Evolutionary conservation across 805 yeast species (phyloP).

Genomic region (Candida caryicola): DNA sequence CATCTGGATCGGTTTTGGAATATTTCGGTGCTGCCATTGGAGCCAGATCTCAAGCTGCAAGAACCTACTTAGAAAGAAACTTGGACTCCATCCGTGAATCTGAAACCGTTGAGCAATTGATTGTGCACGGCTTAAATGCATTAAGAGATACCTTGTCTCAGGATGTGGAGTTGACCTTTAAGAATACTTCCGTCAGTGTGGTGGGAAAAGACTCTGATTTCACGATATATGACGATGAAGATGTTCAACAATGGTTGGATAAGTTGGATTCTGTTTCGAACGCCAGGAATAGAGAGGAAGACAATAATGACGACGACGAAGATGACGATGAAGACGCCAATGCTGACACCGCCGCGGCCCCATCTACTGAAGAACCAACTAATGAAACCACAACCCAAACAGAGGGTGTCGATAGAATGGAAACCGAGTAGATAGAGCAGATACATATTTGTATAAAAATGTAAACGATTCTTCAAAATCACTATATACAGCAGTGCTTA

Average conservation of each 20-base stretch:
- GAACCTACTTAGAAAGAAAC: constrained; percentile 90
- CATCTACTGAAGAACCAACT: constrained; percentile 11
- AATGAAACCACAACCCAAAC: constrained; percentile 11
- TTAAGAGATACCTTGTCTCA: constrained; percentile 91
- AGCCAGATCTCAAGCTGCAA: constrained; percentile 97
- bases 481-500: constrained; percentile 1
- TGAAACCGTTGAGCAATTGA: constrained; percentile 64
- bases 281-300: constrained; percentile 48
- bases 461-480: neutral
- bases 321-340: constrained; percentile 18
- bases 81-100: constrained; percentile 63
- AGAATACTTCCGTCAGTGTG: constrained; percentile 86
- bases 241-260: constrained; percentile 79
- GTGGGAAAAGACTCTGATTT: constrained; percentile 83
- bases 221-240: constrained; percentile 80
- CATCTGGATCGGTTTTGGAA: constrained; percentile 90
- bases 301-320: constrained; percentile 28
- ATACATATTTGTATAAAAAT: neutral
- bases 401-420: constrained; percentile 34
- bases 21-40: constrained; percentile 95
- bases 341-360: constrained; percentile 14
- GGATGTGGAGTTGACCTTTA: constrained; percentile 82
- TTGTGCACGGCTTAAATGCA: constrained; percentile 84
- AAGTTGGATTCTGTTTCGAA: constrained; percentile 64
- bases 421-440: constrained; percentile 24